Percentiles rank a stretch among this genome's conserved stretches.
Conservation (phyloP, 148 eudicot species). For the Spergularia bocconei region DNA sequence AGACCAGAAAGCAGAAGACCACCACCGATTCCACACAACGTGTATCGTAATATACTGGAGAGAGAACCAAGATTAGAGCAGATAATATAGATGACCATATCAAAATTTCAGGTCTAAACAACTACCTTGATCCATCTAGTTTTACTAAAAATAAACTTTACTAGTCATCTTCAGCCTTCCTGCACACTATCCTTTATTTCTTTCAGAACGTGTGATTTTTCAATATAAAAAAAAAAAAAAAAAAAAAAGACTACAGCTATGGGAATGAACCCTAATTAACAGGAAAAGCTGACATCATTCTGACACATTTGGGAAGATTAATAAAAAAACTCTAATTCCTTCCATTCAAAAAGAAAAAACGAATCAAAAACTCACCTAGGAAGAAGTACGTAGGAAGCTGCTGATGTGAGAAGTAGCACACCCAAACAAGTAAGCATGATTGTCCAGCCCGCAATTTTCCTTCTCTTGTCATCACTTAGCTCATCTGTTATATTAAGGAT, state of each 20-base stretch:
- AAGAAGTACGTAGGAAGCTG: conserved; percentile 46
- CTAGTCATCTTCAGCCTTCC: not conserved
- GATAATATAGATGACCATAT: not conserved
- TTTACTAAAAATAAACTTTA: not conserved
- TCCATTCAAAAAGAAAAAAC: too few relatives aligned
- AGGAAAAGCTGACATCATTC: too few relatives aligned
- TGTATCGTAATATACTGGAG: conserved; percentile 35
- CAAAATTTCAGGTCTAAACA: not conserved
- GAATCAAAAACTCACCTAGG: conserved; percentile 30
- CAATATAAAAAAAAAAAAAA: too few relatives aligned
- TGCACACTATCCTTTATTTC: not conserved
- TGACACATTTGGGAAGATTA: too few relatives aligned
- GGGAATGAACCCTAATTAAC: too few relatives aligned
- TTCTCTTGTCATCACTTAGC: conserved; percentile 32
- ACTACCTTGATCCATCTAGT: not conserved
- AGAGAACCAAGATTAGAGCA: conserved; percentile 5
- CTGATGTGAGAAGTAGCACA: conserved; percentile 45
- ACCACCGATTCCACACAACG: conserved; percentile 46
- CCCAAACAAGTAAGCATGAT: conserved; percentile 46
- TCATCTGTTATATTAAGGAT: conserved; percentile 25
- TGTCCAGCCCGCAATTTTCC: conserved; percentile 50
- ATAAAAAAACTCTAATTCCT: too few relatives aligned
- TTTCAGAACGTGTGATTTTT: too few relatives aligned
- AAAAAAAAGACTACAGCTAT: too few relatives aligned
- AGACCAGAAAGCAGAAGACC: conserved; percentile 46